A percentile compares a stretch with the other conserved stretches of the same genome.
phyloP scores from a whole-genome alignment of 1,284 basidiomycete genomes.

The Cryptococcus sp. region DNA sequence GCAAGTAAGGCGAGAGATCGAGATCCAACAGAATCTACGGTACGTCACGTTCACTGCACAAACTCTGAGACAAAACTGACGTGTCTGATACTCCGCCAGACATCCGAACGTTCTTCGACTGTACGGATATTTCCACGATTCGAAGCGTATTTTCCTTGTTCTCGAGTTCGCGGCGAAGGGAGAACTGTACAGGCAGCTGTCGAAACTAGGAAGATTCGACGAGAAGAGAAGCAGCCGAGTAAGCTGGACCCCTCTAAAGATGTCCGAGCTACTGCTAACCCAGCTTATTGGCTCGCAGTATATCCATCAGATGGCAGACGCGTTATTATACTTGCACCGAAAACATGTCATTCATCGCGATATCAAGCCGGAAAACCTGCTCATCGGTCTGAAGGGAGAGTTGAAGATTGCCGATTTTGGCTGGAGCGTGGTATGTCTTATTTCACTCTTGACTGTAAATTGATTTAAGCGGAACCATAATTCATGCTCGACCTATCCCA shows the following conservation, averaged over 20 bases:
- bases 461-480: not conserved
- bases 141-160: constrained; percentile 97
- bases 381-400: constrained; percentile 93
- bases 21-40: constrained; percentile 94
- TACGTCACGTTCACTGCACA: constrained; percentile 28
- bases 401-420: constrained; percentile 99
- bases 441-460: not conserved
- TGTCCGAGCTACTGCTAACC: not conserved
- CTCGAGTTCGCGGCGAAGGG: constrained; percentile 95
- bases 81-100: constrained; percentile 47
- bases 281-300: constrained; percentile 59
- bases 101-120: constrained; percentile 93
- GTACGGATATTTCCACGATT: constrained; percentile 97
- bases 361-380: constrained; percentile 97
- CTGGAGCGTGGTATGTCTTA: constrained; percentile 72
- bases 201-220: constrained; percentile 79
- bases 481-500: constrained; percentile 6
- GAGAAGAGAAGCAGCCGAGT: constrained; percentile 75
- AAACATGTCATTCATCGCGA: constrained; percentile 99
- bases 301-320: constrained; percentile 98
- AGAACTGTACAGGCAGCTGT: constrained; percentile 93
- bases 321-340: constrained; percentile 84
- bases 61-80: not conserved
- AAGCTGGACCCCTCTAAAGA: constrained; percentile 28
- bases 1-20: constrained; percentile 94